Evolutionary conservation across 306 rosid species (phyloP), one percentile per base, ranked within the genome.

Genomic region (Ormosia emarginata): DNA sequence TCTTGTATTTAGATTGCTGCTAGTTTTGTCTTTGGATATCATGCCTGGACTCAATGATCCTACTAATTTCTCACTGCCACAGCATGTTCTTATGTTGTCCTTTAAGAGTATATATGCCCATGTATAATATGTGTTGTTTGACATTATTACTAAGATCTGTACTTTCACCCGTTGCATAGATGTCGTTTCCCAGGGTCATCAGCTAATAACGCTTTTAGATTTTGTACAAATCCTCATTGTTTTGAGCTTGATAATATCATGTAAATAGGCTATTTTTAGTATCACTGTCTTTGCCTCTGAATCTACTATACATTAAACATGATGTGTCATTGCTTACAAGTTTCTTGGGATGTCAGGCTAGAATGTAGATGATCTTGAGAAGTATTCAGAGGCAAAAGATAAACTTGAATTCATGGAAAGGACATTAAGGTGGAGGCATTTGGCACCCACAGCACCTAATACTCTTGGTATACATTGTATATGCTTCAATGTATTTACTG

Each of bases 401-500:
- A 93, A 90, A 82, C 88, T 92, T 88, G 99, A 88, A 53, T 93
- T 92, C 85, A 80, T 95, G 91, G 99, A 95, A 87, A 95, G 98
- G 92, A 93, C 96, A 41, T 79, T 95, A 85, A 89, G 79, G 66
- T 95, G 99, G 98, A 90, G 99, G 87, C 99, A 95, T 90, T 74
- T 95, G 72, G 99, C 99, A 75, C 99, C 99, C 24, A 95, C 99
- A 50, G 90, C 99, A 14, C 99, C 99, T 77, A 95, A 93, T 83
- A 93, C 98, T 73, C 98, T 95, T 41, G 99, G 99, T 95, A 90
- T 74, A 17, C 71, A 32, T 74, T 73, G 53, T 71, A 46, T 56
- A 52, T 81, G 78, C 67, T 75, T 77, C 67, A 37, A 70, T 65
- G 63, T 75, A n/a, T 71, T 36, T 37, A 34, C 50, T 17, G 8